Evolutionary conservation across 2,329 filamentous ascomycete genomes (phyloP).

Genomic region (Alternaria ethzedia): DNA sequence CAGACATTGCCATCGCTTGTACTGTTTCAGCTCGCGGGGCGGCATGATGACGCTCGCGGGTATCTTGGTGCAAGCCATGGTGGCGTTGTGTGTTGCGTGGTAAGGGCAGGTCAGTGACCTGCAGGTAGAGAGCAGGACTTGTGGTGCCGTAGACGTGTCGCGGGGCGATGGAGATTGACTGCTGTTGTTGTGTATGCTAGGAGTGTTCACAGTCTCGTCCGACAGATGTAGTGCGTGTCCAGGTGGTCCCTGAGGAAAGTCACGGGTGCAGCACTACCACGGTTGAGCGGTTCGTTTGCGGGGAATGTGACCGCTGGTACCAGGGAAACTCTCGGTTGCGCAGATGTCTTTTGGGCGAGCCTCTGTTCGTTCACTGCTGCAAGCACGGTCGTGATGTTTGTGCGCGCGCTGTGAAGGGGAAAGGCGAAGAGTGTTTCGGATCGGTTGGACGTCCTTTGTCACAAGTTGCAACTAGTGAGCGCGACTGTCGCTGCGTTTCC

Average conservation of each 20-base stretch:
- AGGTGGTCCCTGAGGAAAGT: background rate
- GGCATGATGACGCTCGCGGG: constrained; percentile 34
- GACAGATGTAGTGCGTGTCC: background rate
- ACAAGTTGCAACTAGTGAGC: background rate
- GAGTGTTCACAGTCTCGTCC: background rate
- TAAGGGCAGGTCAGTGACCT: background rate
- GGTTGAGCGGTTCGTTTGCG: constrained; percentile 3
- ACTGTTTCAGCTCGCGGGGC: constrained; percentile 35
- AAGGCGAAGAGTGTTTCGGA: background rate
- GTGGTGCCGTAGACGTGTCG: background rate
- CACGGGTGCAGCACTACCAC: constrained; percentile 2
- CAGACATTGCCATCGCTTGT: constrained; percentile 35
- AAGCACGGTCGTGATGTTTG: background rate
- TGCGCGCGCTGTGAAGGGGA: background rate
- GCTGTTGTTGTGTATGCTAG: background rate
- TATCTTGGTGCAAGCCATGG: constrained; percentile 17
- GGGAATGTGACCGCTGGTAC: background rate
- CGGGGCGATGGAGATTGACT: background rate
- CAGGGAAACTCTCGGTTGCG: background rate
- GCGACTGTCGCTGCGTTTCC: background rate
- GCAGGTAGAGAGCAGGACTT: background rate
- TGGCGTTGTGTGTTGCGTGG: background rate
- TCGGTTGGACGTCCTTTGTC: background rate
- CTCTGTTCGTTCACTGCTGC: background rate
- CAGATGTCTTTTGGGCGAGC: background rate